Base-by-base conservation (phyloP, 495 filamentous ascomycete species). In the Aspergillus incahuasiensis region DNA sequence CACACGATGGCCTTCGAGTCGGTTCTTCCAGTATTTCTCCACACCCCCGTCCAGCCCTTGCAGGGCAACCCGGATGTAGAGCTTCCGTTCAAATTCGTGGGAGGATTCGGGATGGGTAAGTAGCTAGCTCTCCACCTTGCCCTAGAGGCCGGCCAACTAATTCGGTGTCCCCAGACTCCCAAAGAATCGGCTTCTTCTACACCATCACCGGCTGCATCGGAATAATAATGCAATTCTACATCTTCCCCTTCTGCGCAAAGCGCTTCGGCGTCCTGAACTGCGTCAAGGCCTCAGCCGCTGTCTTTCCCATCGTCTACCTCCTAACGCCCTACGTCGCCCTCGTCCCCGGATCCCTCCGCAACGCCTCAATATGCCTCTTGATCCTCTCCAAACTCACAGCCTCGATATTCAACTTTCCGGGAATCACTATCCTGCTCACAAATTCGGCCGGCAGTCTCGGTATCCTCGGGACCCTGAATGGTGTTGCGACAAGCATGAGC, bases 401-500 rank as follows among this genome's bases (percentile, higher is more conserved):
- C 11, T 80, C 80, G 34, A 91, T 92, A 51, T 88, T 96, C 67
- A 84, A 85, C 5, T 96, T 95, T 65, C 92, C 92, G 1, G 91
- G 87, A 66, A 85, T 79, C 15, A 94, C 87, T n/a, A 95, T 96
- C 62, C 70, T 96, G 18, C 75, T 97, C 16, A 96, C 92, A 43
- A 97, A 96, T 71, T 89, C 86, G 16, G 91, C 91, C 1, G 69
- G 76, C 0, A 87, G 82, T 43, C 72, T 96, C 30, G 74, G 81
- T 28, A 80, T 95, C 44, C 79, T 96, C 6, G 92, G 91, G 0
- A 95, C 92, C 1, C 72, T 97, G 47, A 97, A 97, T 65, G 92
- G 92, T 0, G 83, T 96, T 49, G 89, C 87, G 0, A 92, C 90
- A 0, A 86, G 85, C 46, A 78, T 91, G 28, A 86, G 84, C 57